Base-by-base conservation (phyloP, 73 alveolate species). In the Paramecium pentaurelia region DNA sequence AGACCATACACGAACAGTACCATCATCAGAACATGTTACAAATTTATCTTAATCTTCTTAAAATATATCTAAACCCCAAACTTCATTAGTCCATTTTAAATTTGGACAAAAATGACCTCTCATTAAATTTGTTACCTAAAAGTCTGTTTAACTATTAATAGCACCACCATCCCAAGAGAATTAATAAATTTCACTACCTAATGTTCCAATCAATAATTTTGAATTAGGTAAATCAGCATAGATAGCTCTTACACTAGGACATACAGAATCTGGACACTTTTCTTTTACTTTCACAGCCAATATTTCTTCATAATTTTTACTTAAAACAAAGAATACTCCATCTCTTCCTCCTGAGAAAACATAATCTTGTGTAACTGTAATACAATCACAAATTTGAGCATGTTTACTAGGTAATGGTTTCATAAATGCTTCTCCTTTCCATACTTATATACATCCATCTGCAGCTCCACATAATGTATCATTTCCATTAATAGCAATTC, bases 331-430 rank as follows among this genome's bases (percentile, higher is more conserved):
- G 32, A 98, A 94, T 34, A 88, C 86, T 70, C 97, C 97, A 91
- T 97, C 99, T 92, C 98, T 98, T 27, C 98, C 99, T 28, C 99
- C 99, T 58, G 99, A 94, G 45, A 98, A 95, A 10, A 98, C 98
- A 86, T 91, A 84, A 30, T 95, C 94, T 45, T 92, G 70, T 49
- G 93, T 91, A n/a, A 94, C 94, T 49, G 94, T 94, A 60, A 98
- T 86, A 58, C 98, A 93, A 95, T 98, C 99, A 37, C 98, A 93
- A 32, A 95, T 94, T 30, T 93, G 71, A 22, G 86, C 88, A 87
- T 96, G 99, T 14, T 94, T 83, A 88, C 91, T 94, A 44, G 86
- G 85, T 10, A 40, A 44, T 28, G 51, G 54, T 47, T 42, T 73
- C 75, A 71, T 47, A 99, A 58, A 93, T 93, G 34, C 95, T 83